Evolutionary conservation across 139 green algal genomes (phyloP), one percentile per base, ranked within the genome.

Genomic region (Penium margaritaceum): DNA sequence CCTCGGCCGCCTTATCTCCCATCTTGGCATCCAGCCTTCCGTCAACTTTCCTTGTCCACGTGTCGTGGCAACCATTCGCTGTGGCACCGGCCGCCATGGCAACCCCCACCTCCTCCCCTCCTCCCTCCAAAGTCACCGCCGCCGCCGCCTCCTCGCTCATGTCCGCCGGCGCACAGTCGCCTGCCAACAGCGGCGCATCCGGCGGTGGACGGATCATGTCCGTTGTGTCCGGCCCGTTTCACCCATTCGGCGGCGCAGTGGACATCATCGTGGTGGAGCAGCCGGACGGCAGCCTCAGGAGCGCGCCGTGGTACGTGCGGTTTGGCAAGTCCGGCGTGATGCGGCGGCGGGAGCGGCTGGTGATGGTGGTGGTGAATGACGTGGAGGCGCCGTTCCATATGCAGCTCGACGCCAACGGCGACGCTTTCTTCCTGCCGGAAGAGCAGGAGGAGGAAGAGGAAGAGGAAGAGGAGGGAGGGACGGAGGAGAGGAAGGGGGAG

Each of bases 311-410:
- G 47, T 95, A 96, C 72, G 90, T 97, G 32, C 88, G 91, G 1
- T 97, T 97, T 78, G 91, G 91, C 43, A 96, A 96, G 75, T 97
- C 95, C 81, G 85, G 87, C n/a, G 76, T 93, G 63, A 60, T 87
- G 24, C 79, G 89, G 34, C 84, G 72, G 38, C 84, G 85, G 17
- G 85, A 96, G 66, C 84, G 84, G 37, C 41, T 77, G 15, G 90
- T 95, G 12, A 77, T 82, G 19, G 85, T 95, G 12, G 78, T 70
- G 14, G 83, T 96, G 24, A 95, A 95, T 51, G 81, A 62, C 24
- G 66, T 70, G 24, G 73, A 77, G 46, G 73, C 69, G 17, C 24
- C 64, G 53, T 77, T 80, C 24, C 34, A 53, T 34, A 80, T 80
- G 73, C 67, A 41, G 38, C 41, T 80, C 24, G 73, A 80, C 33